Evolutionary conservation across 768 basidiomycete genomes (phyloP).

Genomic region (Suillus brevipes): DNA sequence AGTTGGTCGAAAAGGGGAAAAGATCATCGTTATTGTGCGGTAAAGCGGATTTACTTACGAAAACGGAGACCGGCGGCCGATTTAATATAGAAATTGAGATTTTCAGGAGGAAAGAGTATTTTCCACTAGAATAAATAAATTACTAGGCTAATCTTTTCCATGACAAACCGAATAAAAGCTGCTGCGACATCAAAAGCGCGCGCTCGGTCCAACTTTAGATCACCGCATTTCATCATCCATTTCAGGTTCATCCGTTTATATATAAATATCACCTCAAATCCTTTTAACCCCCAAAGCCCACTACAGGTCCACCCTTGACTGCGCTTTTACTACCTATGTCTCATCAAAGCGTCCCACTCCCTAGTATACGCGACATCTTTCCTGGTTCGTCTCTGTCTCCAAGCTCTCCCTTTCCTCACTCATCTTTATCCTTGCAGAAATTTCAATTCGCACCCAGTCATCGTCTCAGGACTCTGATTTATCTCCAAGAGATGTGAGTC

Average conservation of each 20-base stretch:
- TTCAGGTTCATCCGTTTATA: conserved; percentile 16
- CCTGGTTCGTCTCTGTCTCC: conserved; percentile 40
- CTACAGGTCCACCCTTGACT: conserved; percentile 3
- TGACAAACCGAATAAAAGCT: no score
- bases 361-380: conserved; percentile 57
- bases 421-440: not conserved
- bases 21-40: conserved; percentile 30
- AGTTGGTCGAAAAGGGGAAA: conserved; percentile 27
- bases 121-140: no score
- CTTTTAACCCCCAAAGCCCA: conserved; percentile 8
- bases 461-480: not conserved
- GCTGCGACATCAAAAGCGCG: conserved; percentile 20
- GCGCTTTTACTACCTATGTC: conserved; percentile 18
- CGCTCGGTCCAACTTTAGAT: conserved; percentile 24
- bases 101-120: conserved; percentile 14
- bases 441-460: not conserved
- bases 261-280: conserved; percentile 13
- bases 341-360: conserved; percentile 36
- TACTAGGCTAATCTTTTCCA: conserved; percentile 12
- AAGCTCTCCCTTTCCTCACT: not conserved
- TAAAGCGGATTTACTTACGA: conserved; percentile 15
- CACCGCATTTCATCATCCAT: conserved; percentile 19
- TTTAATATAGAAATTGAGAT: conserved; percentile 16
- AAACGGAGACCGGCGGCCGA: conserved; percentile 19
- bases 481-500: not conserved